Percentiles rank a stretch among this genome's conserved stretches.
Evolutionary conservation across 371 early-diverging fungal species (phyloP).

Genomic region (Coemansia sp.): DNA sequence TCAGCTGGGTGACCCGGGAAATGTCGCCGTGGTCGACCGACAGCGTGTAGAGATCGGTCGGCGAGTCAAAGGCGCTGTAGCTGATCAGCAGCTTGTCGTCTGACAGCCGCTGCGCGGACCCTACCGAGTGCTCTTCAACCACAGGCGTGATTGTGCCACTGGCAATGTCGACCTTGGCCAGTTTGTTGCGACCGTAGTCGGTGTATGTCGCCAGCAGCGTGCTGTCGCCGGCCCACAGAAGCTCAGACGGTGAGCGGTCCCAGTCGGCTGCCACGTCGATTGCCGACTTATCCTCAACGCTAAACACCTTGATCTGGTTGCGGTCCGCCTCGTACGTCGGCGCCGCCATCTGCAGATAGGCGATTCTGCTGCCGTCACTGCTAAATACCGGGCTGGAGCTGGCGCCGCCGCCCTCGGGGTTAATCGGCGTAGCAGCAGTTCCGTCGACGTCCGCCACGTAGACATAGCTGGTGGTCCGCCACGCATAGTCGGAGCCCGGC

Average conservation of each 20-base stretch:
- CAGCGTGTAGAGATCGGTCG: constrained; percentile 33
- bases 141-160: constrained; percentile 25
- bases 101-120: constrained; percentile 24
- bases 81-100: constrained; percentile 57
- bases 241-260: constrained; percentile 64
- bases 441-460: constrained; percentile 65
- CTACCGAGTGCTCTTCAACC: constrained; percentile 25
- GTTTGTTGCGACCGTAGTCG: constrained; percentile 41
- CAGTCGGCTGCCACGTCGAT: constrained; percentile 57
- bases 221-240: constrained; percentile 59
- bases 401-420: constrained; percentile 60
- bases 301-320: constrained; percentile 66
- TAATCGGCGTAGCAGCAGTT: constrained; percentile 49
- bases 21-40: constrained; percentile 5
- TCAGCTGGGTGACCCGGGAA: constrained; percentile 53
- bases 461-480: constrained; percentile 74
- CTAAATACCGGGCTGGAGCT: constrained; percentile 65
- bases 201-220: constrained; percentile 56
- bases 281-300: constrained; percentile 47
- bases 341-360: constrained; percentile 72
- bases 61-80: constrained; percentile 51
- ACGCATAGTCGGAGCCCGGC: constrained; percentile 64
- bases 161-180: constrained; percentile 36
- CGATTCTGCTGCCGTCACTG: constrained; percentile 61
- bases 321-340: constrained; percentile 79